phyloP scores from a whole-genome alignment of 2,329 filamentous ascomycete species.

The Alternaria alternata region DNA sequence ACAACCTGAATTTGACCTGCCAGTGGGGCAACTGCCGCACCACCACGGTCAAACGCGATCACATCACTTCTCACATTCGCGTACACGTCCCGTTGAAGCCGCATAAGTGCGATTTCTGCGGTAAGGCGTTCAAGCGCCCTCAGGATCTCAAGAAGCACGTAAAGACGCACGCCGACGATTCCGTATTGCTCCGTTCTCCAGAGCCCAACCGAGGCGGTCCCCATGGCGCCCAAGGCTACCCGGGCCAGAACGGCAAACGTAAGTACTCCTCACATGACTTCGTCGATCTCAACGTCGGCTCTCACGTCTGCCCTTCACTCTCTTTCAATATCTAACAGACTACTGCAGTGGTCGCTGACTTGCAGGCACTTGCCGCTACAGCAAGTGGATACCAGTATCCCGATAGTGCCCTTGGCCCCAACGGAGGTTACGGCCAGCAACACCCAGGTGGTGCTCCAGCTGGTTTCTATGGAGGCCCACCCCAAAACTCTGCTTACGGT shows the following conservation, averaged over 20 bases:
- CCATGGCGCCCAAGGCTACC: slow-evolving; percentile 47
- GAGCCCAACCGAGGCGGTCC: slow-evolving; percentile 62
- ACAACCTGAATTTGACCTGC: slow-evolving; percentile 96
- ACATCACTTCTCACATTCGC: slow-evolving; percentile 98
- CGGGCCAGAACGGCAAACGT: slow-evolving; percentile 51
- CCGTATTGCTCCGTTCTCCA: slow-evolving; percentile 73
- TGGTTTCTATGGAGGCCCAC: slow-evolving; percentile 62
- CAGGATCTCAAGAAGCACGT: slow-evolving; percentile 99
- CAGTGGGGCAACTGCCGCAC: slow-evolving; percentile 97
- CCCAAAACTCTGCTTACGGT: slow-evolving; percentile 65
- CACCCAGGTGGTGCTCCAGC: slow-evolving; percentile 59
- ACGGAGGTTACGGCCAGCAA: slow-evolving; percentile 57
- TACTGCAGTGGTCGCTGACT: slow-evolving; percentile 55
- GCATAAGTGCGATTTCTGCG: slow-evolving; percentile 98
- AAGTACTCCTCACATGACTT: slow-evolving; percentile 33
- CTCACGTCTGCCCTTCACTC: slow-evolving; percentile 14
- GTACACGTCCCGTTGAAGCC: slow-evolving; percentile 99
- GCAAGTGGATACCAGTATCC: slow-evolving; percentile 60
- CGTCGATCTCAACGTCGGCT: not conserved
- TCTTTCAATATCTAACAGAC: slow-evolving; percentile 46
- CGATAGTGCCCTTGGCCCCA: slow-evolving; percentile 48
- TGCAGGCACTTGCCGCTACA: slow-evolving; percentile 59
- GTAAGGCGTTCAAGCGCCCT: slow-evolving; percentile 98
- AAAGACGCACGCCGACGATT: slow-evolving; percentile 98
- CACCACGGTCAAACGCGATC: slow-evolving; percentile 97